phyloP scores from a whole-genome alignment of 148 eudicot species.

The Arctostaphylos glauca region DNA sequence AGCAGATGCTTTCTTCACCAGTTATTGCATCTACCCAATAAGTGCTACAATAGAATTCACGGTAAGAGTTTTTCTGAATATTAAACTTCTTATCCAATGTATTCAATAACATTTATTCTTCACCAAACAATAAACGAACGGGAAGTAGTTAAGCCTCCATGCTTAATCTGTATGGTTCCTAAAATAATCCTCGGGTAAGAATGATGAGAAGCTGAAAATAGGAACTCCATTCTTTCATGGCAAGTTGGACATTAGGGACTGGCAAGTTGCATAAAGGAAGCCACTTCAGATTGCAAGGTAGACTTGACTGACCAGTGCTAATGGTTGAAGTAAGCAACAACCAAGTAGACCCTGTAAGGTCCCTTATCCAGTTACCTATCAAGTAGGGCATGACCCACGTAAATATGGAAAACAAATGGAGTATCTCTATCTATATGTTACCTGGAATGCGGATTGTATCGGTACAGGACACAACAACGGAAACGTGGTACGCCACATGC shows the following conservation, averaged over 20 bases:
- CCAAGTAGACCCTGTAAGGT: not conserved
- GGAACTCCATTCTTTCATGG: not conserved
- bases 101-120: not conserved
- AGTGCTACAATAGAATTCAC: constrained; percentile 66
- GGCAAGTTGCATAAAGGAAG: constrained; percentile 8
- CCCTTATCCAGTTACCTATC: not conserved
- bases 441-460: no score
- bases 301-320: not conserved
- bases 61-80: constrained; percentile 37
- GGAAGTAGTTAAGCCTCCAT: not conserved
- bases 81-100: not conserved
- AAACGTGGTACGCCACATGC: no score
- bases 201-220: not conserved
- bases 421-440: not conserved
- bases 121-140: not conserved
- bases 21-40: constrained; percentile 54
- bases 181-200: not conserved
- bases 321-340: constrained; percentile 8
- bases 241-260: not conserved
- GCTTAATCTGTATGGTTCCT: not conserved
- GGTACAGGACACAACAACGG: no score
- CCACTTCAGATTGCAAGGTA: constrained; percentile 4
- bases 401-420: not conserved
- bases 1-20: constrained; percentile 76
- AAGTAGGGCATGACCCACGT: not conserved